phyloP scores from a whole-genome alignment of 192 early-diverging fungal species.

The Podila epicladia region DNA sequence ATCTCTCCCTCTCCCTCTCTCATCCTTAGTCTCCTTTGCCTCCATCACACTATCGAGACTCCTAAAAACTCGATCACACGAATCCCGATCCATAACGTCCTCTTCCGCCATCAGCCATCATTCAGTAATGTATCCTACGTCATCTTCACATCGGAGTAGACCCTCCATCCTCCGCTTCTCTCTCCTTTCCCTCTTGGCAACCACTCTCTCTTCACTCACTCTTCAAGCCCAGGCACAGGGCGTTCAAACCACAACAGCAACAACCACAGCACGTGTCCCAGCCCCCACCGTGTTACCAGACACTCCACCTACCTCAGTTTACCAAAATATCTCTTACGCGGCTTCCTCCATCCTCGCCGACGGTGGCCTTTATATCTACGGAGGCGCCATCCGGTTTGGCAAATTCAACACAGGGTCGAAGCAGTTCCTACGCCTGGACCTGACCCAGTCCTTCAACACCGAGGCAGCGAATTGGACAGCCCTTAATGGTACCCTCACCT shows the following conservation, averaged over 20 bases:
- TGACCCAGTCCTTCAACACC: slow-evolving; percentile 26
- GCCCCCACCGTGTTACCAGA: not conserved
- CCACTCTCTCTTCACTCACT: not conserved
- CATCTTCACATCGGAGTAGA: not conserved
- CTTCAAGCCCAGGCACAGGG: not conserved
- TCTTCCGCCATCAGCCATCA: too few relatives aligned
- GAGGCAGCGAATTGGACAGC: slow-evolving; percentile 9
- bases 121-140: not conserved
- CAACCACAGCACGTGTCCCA: not conserved
- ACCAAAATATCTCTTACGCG: slow-evolving; percentile 13
- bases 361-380: slow-evolving; percentile 30
- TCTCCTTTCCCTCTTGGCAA: not conserved
- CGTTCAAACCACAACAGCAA: too few relatives aligned
- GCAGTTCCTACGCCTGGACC: slow-evolving; percentile 31
- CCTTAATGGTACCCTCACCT: slow-evolving; percentile 3
- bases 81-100: too few relatives aligned
- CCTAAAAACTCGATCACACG: too few relatives aligned
- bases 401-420: slow-evolving; percentile 10
- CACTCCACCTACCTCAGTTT: not conserved
- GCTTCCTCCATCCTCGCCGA: slow-evolving; percentile 38
- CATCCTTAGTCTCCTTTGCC: too few relatives aligned
- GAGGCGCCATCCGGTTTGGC: slow-evolving; percentile 25
- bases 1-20: too few relatives aligned
- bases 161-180: not conserved
- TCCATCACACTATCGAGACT: too few relatives aligned